Evolutionary conservation across 257 asterid species (phyloP).

Genomic region (Jacaranda mimosifolia): DNA sequence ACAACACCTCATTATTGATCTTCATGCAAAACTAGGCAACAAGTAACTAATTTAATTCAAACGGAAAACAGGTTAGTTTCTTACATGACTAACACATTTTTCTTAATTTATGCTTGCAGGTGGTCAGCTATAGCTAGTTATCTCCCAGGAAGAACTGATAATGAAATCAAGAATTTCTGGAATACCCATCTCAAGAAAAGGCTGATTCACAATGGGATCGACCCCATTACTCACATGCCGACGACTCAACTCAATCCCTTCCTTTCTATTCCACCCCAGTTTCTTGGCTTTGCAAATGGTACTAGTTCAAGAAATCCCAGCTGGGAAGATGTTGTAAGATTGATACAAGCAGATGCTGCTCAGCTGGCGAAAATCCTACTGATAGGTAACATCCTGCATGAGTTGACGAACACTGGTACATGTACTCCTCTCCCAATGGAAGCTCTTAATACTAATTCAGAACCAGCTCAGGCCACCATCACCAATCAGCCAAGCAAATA

Average conservation of each 20-base stretch:
- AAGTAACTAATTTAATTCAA: conserved; percentile 32
- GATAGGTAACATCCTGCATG: conserved; percentile 32
- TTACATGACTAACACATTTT: too few species aligned
- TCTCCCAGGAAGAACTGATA: conserved; percentile 50
- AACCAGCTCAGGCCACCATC: conserved; percentile 19
- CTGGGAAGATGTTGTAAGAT: conserved; percentile 37
- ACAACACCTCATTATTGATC: conserved; percentile 42
- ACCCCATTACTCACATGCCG: conserved; percentile 47
- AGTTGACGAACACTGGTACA: conserved; percentile 31
- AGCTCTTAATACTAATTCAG: background rate
- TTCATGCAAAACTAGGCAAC: conserved; percentile 50
- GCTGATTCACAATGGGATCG: conserved; percentile 46
- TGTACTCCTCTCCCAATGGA: conserved; percentile 34
- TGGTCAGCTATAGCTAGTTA: conserved; percentile 52
- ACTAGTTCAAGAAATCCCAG: conserved; percentile 3
- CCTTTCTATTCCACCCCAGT: conserved; percentile 15
- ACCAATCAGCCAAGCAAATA: background rate
- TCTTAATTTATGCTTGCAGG: conserved; percentile 25
- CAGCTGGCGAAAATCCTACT: conserved; percentile 35
- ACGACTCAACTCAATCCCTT: conserved; percentile 31
- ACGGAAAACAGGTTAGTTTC: too few species aligned
- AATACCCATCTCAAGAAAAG: conserved; percentile 47
- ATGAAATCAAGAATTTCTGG: conserved; percentile 24
- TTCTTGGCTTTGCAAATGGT: background rate
- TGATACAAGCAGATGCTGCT: conserved; percentile 34